phyloP scores from a whole-genome alignment of 768 basidiomycete genomes.

The Lactarius hengduanensis region DNA sequence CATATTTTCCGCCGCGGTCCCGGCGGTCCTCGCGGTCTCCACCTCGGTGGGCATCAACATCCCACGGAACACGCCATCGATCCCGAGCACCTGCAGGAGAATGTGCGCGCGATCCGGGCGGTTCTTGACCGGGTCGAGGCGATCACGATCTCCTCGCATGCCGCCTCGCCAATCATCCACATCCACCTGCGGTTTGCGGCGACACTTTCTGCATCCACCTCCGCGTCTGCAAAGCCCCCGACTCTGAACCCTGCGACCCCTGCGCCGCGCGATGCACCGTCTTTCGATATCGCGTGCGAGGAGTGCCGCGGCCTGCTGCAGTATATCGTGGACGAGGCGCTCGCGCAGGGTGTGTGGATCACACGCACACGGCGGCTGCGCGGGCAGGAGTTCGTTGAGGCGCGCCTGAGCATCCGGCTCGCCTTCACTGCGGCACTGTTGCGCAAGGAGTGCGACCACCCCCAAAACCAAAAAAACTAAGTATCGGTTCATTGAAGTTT shows the following conservation, averaged over 20 bases:
- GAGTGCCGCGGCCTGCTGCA: too few relatives aligned
- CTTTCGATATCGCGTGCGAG: too few relatives aligned
- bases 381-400: constrained; percentile 47
- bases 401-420: too few relatives aligned
- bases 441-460: constrained; percentile 47
- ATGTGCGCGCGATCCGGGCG: too few relatives aligned
- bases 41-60: constrained; percentile 84
- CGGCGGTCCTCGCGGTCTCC: constrained; percentile 85
- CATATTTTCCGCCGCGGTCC: constrained; percentile 95
- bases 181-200: constrained; percentile 54
- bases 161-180: constrained; percentile 51
- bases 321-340: constrained; percentile 73
- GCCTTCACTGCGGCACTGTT: constrained; percentile 44
- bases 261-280: constrained; percentile 45
- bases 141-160: too few relatives aligned
- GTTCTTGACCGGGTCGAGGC: too few relatives aligned
- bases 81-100: constrained; percentile 80
- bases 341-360: constrained; percentile 65
- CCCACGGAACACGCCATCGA: constrained; percentile 69
- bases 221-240: constrained; percentile 41
- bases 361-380: too few relatives aligned
- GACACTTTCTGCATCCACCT: background rate
- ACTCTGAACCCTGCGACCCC: constrained; percentile 45
- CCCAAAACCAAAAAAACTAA: too few relatives aligned
- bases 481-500: too few relatives aligned